Conservation (phyloP, 2,329 filamentous ascomycete species). For the Sporothrix humicola region DNA sequence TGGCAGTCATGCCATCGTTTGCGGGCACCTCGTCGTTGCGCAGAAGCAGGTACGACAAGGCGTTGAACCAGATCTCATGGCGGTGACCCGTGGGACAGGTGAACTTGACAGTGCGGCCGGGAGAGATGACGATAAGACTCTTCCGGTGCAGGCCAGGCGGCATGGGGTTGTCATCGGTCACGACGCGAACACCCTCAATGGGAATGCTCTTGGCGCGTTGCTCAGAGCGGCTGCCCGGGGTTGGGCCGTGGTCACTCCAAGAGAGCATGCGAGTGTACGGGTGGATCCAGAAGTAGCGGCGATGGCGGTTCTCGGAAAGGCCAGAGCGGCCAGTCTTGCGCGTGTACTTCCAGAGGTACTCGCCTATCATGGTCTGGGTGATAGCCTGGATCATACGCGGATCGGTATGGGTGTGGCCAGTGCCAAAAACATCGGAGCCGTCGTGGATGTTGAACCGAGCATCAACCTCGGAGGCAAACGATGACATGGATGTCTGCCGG, state of each 20-base stretch:
- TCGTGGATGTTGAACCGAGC: constrained; percentile 81
- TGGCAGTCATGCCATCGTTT: constrained; percentile 61
- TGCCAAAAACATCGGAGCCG: constrained; percentile 52
- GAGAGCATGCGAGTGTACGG: constrained; percentile 96
- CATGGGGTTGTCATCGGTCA: constrained; percentile 92
- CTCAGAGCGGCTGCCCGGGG: constrained; percentile 75
- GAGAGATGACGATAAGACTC: constrained; percentile 88
- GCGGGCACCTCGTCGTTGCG: constrained; percentile 60
- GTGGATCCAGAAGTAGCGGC: constrained; percentile 98
- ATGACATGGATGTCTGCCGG: constrained; percentile 86
- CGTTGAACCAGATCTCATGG: constrained; percentile 99
- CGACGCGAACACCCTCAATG: constrained; percentile 90
- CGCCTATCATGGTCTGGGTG: constrained; percentile 99
- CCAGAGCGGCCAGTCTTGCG: constrained; percentile 88
- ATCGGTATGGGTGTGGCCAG: constrained; percentile 76
- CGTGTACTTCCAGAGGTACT: constrained; percentile 99
- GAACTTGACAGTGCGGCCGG: constrained; percentile 87
- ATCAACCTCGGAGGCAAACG: constrained; percentile 93
- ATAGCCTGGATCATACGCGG: constrained; percentile 99
- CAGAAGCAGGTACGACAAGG: constrained; percentile 87
- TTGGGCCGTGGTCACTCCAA: constrained; percentile 92
- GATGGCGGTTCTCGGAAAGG: constrained; percentile 86
- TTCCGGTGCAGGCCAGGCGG: constrained; percentile 94
- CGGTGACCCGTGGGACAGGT: constrained; percentile 92
- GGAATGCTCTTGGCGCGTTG: constrained; percentile 84